phyloP scores from a whole-genome alignment of 179 eudicot species.

The Carnegiea gigantea region DNA sequence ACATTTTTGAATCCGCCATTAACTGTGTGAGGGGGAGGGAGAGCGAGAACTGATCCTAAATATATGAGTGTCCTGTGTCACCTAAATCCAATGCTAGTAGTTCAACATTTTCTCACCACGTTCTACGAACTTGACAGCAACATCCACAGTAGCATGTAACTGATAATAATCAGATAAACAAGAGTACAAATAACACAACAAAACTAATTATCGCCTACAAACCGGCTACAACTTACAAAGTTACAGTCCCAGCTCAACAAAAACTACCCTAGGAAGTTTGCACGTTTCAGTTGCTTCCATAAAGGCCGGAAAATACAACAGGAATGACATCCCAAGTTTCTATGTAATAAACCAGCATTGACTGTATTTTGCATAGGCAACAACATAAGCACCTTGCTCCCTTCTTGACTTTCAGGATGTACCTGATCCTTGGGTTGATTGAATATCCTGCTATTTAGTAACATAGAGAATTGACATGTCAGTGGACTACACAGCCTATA shows the following conservation, averaged over 20 bases:
- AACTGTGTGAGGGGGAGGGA: too few species aligned
- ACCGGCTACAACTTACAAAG: not conserved
- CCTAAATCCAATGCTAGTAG: not conserved
- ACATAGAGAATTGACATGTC: not conserved
- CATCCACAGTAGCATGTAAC: not conserved
- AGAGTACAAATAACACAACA: not conserved
- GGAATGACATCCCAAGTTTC: conserved; percentile 7
- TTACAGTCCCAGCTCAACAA: not conserved
- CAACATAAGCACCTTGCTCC: conserved; percentile 4
- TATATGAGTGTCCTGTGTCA: not conserved
- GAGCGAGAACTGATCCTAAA: too few species aligned
- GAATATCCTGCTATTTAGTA: conserved; percentile 5
- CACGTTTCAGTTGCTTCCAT: conserved; percentile 7
- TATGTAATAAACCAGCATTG: not conserved
- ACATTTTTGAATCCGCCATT: too few species aligned
- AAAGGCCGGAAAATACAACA: conserved; percentile 2
- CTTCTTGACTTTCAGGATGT: not conserved
- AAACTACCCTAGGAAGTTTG: not conserved
- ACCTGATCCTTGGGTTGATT: conserved; percentile 4
- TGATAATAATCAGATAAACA: not conserved
- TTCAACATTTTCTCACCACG: too few species aligned
- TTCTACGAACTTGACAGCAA: not conserved
- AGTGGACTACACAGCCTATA: not conserved
- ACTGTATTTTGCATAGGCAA: not conserved
- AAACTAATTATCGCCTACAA: not conserved